Base-by-base conservation (phyloP, 495 filamentous ascomycete genomes). In the Annulohypoxylon maeteangense region DNA sequence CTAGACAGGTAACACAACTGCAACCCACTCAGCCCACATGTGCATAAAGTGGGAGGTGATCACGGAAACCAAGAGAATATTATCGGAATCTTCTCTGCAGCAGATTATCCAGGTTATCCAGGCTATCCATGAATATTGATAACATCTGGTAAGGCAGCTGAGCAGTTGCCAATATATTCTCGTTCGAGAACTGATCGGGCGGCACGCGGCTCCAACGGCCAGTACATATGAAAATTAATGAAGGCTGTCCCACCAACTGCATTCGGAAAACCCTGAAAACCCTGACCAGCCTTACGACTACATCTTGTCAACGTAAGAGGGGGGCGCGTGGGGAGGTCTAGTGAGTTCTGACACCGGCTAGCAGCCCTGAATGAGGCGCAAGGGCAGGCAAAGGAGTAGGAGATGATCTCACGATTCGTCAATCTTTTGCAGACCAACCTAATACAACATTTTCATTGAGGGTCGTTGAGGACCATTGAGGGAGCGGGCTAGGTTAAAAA, bases 401-500 rank as follows among this genome's bases (percentile, higher is more conserved):
- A 64, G 7, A 68, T 68, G 70, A 72, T 65, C 54, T 72, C 70
- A 65, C 51, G 31, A 44, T 65, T 54, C 38, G 56, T 51, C 50
- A 36, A 34, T 57, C 29, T 59, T 62, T 36, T 55, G 55, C 59
- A 55, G 55, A 45, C 16, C 62, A 40, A 47, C 38, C 50, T 45
- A 34, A 27, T 45, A 56, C 48, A 27, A 40, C 31, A 54, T 20
- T 29, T 32, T 45, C 34, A 55, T 16, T 55, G 50, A 48, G 29
- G 56, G 50, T 45, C 34, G 45, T 16, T 55, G 50, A 48, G 29
- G 56, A 40, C 32, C 34, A 55, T 16, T 45, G 50, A 48, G 29
- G 56, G 50, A 42, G 42, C 42, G 14, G 55, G 58, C 50, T 57
- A 23, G 44, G 60, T 60, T 72, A 54, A 22, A 55, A 36, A 60